Conservation (phyloP, 1,284 basidiomycete genomes). For the Cutaneotrichosporon cutaneum region DNA sequence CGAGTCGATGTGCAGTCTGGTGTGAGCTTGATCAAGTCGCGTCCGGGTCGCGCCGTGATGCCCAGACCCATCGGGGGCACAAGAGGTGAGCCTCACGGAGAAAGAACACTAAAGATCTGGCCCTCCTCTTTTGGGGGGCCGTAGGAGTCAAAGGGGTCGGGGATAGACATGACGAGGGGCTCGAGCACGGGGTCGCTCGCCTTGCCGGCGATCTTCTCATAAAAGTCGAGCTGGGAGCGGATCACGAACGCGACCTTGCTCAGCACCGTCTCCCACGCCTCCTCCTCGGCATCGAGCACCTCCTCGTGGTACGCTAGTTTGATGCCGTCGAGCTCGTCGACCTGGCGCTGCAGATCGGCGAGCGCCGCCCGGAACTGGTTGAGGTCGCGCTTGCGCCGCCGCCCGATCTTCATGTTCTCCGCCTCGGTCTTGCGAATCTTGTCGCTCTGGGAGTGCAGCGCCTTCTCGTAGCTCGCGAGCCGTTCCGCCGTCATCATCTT, state of each 20-base stretch:
- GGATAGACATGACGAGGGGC: slow-evolving; percentile 81
- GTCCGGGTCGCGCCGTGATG: too few species aligned
- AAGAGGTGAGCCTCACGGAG: slow-evolving; percentile 65
- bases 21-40: slow-evolving; percentile 11
- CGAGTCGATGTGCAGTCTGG: slow-evolving; percentile 35
- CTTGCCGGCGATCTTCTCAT: slow-evolving; percentile 60
- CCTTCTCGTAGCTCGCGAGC: slow-evolving; percentile 72
- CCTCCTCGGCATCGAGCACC: slow-evolving; percentile 87
- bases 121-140: slow-evolving; percentile 82
- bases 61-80: neutral
- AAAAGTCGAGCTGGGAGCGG: slow-evolving; percentile 52
- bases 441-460: slow-evolving; percentile 74
- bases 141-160: slow-evolving; percentile 90
- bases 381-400: slow-evolving; percentile 75
- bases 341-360: slow-evolving; percentile 76
- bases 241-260: slow-evolving; percentile 63
- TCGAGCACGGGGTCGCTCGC: slow-evolving; percentile 88
- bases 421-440: slow-evolving; percentile 86
- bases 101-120: slow-evolving; percentile 87
- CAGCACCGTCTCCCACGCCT: slow-evolving; percentile 83
- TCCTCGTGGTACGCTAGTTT: slow-evolving; percentile 60
- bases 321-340: slow-evolving; percentile 55
- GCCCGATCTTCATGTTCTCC: slow-evolving; percentile 69
- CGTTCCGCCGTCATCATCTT: slow-evolving; percentile 60
- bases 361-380: slow-evolving; percentile 83